Base-by-base conservation (phyloP, 2,329 filamentous ascomycete genomes). In the Hymenoscyphus infarciens region DNA sequence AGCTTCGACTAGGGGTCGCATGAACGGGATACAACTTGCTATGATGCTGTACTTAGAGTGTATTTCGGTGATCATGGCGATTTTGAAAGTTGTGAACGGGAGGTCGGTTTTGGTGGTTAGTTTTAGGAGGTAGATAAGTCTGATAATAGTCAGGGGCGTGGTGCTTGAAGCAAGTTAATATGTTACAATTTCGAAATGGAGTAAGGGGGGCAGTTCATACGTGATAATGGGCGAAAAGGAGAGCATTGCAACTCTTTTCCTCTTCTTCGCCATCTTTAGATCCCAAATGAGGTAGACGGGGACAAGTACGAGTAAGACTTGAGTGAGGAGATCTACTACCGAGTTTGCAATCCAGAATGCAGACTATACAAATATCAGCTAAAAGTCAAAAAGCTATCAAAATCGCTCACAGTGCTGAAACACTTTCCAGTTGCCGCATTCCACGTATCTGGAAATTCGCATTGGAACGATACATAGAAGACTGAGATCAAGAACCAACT, bases 11-110 rank as follows among this genome's bases (percentile, higher is more conserved):
- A 61, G 39, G 3, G 61, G 55, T 57, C 58, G 57, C 25, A 61
- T 45, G 59, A 64, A 64, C 29, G 62, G 59, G 10, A 64, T 59
- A 13, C 59, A 57, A 42, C 42, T 58, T 33, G 57, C 38, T 52
- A 62, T 56, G 13, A 64, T 42, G 31, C 53, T 56, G 15, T 56
- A 56, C 7, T 56, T 33, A 1, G 53, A 31, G 31, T 56, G 27
- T 3, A 56, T 56, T 33, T 56, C 53, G 13, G 31, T 33, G n/a
- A 56, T 1, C 5, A 56, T 27, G 27, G 53, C 27, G 53, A 35
- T 11, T 52, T 52, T 52, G 45, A 49, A 49, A 5, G 45, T 49
- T 19, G 3, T 25, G 45, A 49, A 49, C 5, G 45, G 45, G 8
- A 49, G 45, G 45, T 22, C n/a, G n/a, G 19, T 25, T 25, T 13